Evolutionary conservation across 2,329 filamentous ascomycete genomes (phyloP).

Genomic region (Sclerotinia minor): DNA sequence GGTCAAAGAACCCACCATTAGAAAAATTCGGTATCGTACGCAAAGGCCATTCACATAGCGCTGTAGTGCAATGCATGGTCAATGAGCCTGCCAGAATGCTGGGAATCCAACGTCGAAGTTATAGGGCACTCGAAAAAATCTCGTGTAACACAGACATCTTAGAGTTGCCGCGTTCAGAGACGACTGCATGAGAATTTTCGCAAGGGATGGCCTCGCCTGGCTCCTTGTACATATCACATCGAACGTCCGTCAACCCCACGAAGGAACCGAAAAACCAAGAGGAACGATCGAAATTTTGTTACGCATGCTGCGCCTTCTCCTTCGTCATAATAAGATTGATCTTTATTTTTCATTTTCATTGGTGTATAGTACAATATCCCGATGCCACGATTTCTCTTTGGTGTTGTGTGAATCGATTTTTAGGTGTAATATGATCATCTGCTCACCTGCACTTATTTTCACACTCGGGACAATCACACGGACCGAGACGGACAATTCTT

Average conservation of each 20-base stretch:
- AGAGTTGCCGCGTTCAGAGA: conserved; percentile 27
- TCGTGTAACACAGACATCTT: conserved; percentile 24
- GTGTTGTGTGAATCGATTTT: conserved; percentile 6
- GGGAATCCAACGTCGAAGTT: not conserved
- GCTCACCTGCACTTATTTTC: conserved; percentile 21
- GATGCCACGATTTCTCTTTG: conserved; percentile 19
- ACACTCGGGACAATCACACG: conserved; percentile 15
- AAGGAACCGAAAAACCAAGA: not conserved
- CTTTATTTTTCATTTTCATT: not conserved
- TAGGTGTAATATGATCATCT: conserved; percentile 30
- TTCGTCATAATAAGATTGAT: conserved; percentile 25
- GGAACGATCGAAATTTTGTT: not conserved
- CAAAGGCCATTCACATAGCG: conserved; percentile 3
- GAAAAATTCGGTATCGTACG: not conserved
- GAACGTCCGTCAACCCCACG: conserved; percentile 15
- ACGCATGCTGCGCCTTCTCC: conserved; percentile 16
- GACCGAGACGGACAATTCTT: not conserved
- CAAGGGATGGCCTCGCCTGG: conserved; percentile 8
- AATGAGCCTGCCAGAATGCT: conserved; percentile 7
- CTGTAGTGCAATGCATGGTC: conserved; percentile 16
- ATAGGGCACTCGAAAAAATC: not conserved
- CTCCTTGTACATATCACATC: conserved; percentile 2
- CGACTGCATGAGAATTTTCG: conserved; percentile 25
- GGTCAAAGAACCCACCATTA: not conserved
- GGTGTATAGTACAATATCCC: not conserved